A percentile compares a stretch with the other conserved stretches of the same genome.
These are phyloP conservation scores for Amaranthus tricolor DNA, from an alignment of 179 eudicot species.

Conservation along the genomic window DNA sequence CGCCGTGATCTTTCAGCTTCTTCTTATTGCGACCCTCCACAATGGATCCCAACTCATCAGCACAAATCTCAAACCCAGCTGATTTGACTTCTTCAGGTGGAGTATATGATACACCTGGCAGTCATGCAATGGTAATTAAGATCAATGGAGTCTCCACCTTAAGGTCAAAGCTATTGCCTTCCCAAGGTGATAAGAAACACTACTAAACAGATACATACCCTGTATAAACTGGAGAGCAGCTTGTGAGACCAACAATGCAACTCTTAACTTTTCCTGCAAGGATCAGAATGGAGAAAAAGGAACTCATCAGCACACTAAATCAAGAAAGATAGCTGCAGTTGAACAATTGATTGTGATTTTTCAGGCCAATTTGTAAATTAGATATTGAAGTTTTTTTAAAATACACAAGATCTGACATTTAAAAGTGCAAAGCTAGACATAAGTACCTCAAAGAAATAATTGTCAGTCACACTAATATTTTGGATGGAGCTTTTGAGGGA, in stretches of 20 bases:
- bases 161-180: neutral
- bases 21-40: conserved; percentile 79
- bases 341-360: neutral
- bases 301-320: conserved; percentile 1
- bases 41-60: conserved; percentile 71
- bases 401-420: neutral
- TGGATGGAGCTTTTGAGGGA: no score
- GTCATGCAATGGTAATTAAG: neutral
- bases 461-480: no score
- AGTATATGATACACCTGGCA: conserved; percentile 49
- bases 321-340: neutral
- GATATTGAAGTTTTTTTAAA: neutral
- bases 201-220: conserved; percentile 34
- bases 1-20: conserved; percentile 72
- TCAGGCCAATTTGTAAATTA: no score
- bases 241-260: conserved; percentile 87
- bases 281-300: neutral
- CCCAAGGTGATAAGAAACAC: neutral
- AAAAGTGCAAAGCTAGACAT: neutral
- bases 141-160: neutral
- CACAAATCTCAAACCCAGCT: conserved; percentile 80
- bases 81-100: conserved; percentile 64
- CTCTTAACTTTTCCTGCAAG: conserved; percentile 77
- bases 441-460: no score
- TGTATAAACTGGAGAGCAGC: conserved; percentile 92